phyloP scores from a whole-genome alignment of 2,329 filamentous ascomycete species.

The Arthrobotrys pseudoclavata region DNA sequence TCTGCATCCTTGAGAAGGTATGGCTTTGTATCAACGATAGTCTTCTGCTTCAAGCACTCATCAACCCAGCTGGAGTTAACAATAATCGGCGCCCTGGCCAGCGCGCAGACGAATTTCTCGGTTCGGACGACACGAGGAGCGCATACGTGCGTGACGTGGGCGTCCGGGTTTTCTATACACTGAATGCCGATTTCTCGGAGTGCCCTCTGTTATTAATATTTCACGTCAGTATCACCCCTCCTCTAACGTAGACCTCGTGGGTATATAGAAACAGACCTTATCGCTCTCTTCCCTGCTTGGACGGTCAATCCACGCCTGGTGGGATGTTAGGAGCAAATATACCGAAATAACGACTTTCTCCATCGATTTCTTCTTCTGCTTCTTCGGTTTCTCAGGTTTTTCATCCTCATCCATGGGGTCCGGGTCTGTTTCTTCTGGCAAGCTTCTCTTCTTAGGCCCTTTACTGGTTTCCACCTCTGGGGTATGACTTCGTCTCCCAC shows the following conservation, averaged over 20 bases:
- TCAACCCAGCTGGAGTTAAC: conserved; percentile 85
- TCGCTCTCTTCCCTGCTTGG: conserved; percentile 82
- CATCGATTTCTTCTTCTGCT: conserved; percentile 71
- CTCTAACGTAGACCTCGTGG: neutral
- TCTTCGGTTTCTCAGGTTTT: conserved; percentile 68
- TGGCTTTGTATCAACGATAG: conserved; percentile 75
- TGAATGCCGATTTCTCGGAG: conserved; percentile 86
- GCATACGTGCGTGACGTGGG: conserved; percentile 84
- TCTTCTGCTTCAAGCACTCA: conserved; percentile 77
- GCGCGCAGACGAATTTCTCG: conserved; percentile 89
- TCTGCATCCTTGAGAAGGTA: conserved; percentile 79
- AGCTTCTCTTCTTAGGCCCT: conserved; percentile 66
- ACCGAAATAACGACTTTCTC: conserved; percentile 73
- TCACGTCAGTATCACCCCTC: conserved; percentile 38
- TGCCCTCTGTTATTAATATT: conserved; percentile 76
- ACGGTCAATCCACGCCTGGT: conserved; percentile 83
- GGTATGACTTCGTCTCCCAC: conserved; percentile 68
- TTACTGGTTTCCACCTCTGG: conserved; percentile 35
- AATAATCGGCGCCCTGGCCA: conserved; percentile 83
- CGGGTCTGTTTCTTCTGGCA: conserved; percentile 63
- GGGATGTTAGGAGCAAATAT: conserved; percentile 83
- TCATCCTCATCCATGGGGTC: conserved; percentile 66
- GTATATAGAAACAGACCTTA: conserved; percentile 70
- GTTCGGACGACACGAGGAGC: conserved; percentile 90
- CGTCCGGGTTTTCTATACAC: conserved; percentile 78